A percentile compares a stretch with the other conserved stretches of the same genome.
Evolutionary conservation across 805 yeast genomes (phyloP).

Genomic region (Millerago galiae): DNA sequence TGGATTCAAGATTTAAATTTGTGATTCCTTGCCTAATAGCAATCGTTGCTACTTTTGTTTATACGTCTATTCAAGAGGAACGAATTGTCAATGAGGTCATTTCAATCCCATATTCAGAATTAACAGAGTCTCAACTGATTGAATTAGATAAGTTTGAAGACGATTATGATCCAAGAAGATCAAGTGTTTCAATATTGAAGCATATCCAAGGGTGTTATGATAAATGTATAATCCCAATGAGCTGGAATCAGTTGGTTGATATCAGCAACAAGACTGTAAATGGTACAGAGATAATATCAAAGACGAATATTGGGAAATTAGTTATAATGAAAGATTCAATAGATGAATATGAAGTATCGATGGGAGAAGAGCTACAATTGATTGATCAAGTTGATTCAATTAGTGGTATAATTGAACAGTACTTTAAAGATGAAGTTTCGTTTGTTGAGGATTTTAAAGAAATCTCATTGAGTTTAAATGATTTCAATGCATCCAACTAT

Average conservation of each 20-base stretch:
- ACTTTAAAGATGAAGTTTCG: constrained; percentile 3
- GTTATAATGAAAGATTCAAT: constrained; percentile 13
- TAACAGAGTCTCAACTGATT: background rate
- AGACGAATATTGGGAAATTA: constrained; percentile 8
- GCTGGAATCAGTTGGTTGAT: constrained; percentile 15
- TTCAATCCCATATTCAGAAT: constrained; percentile 1
- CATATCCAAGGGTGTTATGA: background rate
- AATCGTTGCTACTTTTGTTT: too few relatives aligned
- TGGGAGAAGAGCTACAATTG: background rate
- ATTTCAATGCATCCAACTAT: constrained; percentile 9
- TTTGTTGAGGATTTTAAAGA: background rate
- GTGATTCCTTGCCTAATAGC: background rate
- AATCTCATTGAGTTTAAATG: constrained; percentile 7
- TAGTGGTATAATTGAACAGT: background rate
- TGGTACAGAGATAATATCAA: constrained; percentile 12
- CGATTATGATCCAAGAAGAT: constrained; percentile 10
- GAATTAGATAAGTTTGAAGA: background rate
- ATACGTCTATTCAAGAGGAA: too few relatives aligned
- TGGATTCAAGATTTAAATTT: background rate
- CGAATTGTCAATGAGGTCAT: background rate
- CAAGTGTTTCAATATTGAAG: constrained; percentile 4
- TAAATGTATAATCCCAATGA: constrained; percentile 6
- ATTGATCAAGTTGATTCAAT: constrained; percentile 2
- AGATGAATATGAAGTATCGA: constrained; percentile 5
- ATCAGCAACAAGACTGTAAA: constrained; percentile 13